Conservation (phyloP, 768 basidiomycete genomes). For the Strobilomyces confusus region DNA sequence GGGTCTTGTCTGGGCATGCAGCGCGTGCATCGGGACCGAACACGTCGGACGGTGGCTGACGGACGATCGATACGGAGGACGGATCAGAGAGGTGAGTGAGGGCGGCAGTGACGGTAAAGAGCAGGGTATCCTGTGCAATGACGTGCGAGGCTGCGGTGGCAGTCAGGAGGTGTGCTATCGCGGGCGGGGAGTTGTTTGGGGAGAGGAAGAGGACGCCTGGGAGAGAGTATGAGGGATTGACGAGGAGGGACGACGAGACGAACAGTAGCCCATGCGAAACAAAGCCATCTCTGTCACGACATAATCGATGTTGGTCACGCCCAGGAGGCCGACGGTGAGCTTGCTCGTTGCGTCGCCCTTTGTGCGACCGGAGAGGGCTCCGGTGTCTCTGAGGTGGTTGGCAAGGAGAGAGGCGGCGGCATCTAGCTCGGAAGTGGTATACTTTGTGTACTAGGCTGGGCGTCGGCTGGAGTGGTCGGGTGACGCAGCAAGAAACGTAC, state of each 20-base stretch:
- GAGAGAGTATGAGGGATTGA: not conserved
- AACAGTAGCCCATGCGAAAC: slow-evolving; percentile 32
- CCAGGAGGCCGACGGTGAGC: slow-evolving; percentile 25
- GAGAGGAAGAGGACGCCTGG: slow-evolving; percentile 35
- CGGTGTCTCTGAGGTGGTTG: slow-evolving; percentile 18
- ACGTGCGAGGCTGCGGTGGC: slow-evolving; percentile 20
- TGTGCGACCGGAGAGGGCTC: slow-evolving; percentile 19
- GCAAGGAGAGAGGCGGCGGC: slow-evolving; percentile 26
- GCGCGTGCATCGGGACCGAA: slow-evolving; percentile 17
- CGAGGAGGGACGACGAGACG: not conserved
- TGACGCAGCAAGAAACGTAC: slow-evolving; percentile 1
- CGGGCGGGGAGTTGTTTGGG: slow-evolving; percentile 43
- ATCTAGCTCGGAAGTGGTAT: slow-evolving; percentile 24
- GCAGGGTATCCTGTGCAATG: slow-evolving; percentile 17
- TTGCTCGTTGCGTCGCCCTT: slow-evolving; percentile 23
- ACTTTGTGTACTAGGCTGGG: slow-evolving; percentile 19
- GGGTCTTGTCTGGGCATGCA: slow-evolving; percentile 18
- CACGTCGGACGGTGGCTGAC: slow-evolving; percentile 18
- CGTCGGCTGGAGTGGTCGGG: not conserved
- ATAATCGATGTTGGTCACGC: slow-evolving; percentile 26
- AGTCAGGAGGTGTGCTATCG: slow-evolving; percentile 42
- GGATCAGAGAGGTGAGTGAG: slow-evolving; percentile 17
- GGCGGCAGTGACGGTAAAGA: slow-evolving; percentile 14
- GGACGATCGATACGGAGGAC: slow-evolving; percentile 20
- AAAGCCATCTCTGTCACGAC: slow-evolving; percentile 4